phyloP scores from a whole-genome alignment of 306 rosid species.

The Rosa multiflora region DNA sequence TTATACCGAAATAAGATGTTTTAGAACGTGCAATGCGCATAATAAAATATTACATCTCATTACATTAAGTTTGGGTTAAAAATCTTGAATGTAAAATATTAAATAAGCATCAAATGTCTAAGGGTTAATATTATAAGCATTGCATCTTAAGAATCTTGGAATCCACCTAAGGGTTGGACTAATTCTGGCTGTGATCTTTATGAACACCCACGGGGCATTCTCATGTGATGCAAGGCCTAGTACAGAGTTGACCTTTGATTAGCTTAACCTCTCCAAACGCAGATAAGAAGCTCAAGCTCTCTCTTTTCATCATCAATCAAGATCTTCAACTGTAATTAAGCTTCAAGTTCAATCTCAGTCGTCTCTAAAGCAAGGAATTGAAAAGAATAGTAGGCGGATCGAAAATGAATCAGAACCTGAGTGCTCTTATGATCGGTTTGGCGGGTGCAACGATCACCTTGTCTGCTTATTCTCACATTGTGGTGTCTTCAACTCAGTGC shows the following conservation, averaged over 20 bases:
- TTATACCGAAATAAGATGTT: no score
- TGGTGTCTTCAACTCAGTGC: slow-evolving; percentile 55
- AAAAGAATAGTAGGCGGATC: background rate
- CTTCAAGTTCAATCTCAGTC: background rate
- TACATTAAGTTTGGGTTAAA: no score
- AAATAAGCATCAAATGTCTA: no score
- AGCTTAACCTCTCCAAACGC: background rate
- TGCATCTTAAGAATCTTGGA: background rate
- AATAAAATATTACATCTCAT: no score
- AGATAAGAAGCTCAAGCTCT: background rate
- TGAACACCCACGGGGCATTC: slow-evolving; percentile 11
- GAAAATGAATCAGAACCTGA: slow-evolving; percentile 53
- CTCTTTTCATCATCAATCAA: slow-evolving; percentile 3
- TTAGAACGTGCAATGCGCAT: no score
- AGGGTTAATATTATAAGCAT: background rate
- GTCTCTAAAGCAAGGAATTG: background rate
- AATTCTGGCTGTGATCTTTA: slow-evolving; percentile 8
- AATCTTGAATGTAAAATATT: no score
- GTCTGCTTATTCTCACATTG: slow-evolving; percentile 61
- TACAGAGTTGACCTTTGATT: slow-evolving; percentile 19
- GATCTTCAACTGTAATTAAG: background rate
- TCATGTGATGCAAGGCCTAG: slow-evolving; percentile 1
- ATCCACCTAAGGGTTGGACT: slow-evolving; percentile 11
- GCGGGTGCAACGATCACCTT: slow-evolving; percentile 72
- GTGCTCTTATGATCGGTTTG: slow-evolving; percentile 58